Evolutionary conservation across 257 asterid genomes (phyloP).

Genomic region (Salvia hispanica): DNA sequence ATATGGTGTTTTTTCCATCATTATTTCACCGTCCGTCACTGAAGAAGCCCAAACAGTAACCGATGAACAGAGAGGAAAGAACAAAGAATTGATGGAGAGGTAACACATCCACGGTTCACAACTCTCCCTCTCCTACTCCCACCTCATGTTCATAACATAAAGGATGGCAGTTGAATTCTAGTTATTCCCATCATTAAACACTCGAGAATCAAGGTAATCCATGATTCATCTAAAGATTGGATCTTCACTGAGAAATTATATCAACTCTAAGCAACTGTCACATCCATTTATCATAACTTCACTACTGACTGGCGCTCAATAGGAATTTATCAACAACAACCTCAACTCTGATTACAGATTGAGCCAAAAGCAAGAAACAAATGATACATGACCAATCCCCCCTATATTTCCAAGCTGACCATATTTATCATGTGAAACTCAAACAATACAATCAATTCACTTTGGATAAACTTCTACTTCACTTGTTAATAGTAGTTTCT

Average conservation of each 20-base stretch:
- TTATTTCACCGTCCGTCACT: background rate
- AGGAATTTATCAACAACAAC: background rate
- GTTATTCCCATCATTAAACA: background rate
- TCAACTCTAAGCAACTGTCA: background rate
- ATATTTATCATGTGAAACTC: background rate
- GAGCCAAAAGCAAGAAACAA: background rate
- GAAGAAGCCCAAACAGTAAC: background rate
- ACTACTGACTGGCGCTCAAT: background rate
- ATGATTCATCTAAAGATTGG: background rate
- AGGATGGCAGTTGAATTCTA: too few species aligned
- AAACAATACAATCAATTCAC: background rate
- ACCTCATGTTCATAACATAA: constrained; percentile 6
- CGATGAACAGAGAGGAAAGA: background rate
- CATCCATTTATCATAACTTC: background rate
- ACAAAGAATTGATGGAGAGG: background rate
- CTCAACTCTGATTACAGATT: background rate
- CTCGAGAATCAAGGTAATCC: background rate
- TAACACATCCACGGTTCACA: background rate
- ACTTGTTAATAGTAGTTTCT: background rate
- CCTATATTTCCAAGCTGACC: background rate
- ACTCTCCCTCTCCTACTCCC: background rate
- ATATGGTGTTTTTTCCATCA: background rate
- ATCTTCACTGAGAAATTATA: background rate
- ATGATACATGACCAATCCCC: background rate
- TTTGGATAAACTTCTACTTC: constrained; percentile 1